Evolutionary conservation across 768 basidiomycete species (phyloP).

Genomic region (Rhodosporidiobolus odoratus): DNA sequence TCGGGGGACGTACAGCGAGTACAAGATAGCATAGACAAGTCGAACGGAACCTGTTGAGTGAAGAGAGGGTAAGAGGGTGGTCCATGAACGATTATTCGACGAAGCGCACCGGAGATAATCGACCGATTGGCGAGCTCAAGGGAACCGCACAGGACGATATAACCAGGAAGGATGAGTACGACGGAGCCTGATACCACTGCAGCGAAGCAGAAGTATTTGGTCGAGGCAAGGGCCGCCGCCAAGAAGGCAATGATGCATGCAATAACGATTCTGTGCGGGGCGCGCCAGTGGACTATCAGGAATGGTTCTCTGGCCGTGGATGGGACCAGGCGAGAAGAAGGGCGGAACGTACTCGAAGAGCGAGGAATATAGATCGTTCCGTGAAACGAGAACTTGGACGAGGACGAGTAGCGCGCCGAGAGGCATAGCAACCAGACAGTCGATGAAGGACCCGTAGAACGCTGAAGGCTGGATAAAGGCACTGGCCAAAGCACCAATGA

Average conservation of each 20-base stretch:
- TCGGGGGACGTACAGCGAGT: slow-evolving; percentile 56
- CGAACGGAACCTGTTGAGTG: slow-evolving; percentile 55
- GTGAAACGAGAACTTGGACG: slow-evolving; percentile 62
- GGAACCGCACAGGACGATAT: slow-evolving; percentile 53
- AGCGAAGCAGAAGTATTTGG: slow-evolving; percentile 70
- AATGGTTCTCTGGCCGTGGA: too few relatives aligned
- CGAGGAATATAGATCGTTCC: slow-evolving; percentile 68
- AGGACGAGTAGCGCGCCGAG: slow-evolving; percentile 68
- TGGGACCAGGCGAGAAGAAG: background rate
- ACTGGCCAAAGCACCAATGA: slow-evolving; percentile 61
- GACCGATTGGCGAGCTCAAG: slow-evolving; percentile 61
- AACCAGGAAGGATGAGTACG: slow-evolving; percentile 70
- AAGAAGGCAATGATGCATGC: slow-evolving; percentile 73
- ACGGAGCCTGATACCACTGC: slow-evolving; percentile 71
- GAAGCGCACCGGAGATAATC: slow-evolving; percentile 61
- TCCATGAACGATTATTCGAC: background rate
- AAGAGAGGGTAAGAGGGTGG: background rate
- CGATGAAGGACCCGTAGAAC: slow-evolving; percentile 72
- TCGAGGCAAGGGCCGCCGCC: slow-evolving; percentile 65
- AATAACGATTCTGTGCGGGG: slow-evolving; percentile 60
- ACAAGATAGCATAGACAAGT: slow-evolving; percentile 60
- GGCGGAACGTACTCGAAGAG: slow-evolving; percentile 59
- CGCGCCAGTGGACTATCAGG: slow-evolving; percentile 7
- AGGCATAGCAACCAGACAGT: slow-evolving; percentile 65
- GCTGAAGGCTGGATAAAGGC: slow-evolving; percentile 44